phyloP scores from a whole-genome alignment of 441 rosid species.

The Populus trichocarpa region DNA sequence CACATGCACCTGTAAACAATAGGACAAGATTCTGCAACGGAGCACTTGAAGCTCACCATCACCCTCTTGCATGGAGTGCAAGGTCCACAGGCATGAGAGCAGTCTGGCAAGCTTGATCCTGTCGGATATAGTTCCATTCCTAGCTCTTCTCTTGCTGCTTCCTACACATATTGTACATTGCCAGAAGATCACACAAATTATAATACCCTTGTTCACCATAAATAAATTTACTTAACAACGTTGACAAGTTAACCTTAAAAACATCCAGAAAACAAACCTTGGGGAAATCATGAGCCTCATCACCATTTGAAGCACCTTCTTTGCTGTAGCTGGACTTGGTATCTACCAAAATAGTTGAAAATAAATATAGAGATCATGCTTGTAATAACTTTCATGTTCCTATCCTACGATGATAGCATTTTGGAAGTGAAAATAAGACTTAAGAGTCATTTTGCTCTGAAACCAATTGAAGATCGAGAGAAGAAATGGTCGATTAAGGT shows the following conservation, averaged over 20 bases:
- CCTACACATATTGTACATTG: slow-evolving; percentile 6
- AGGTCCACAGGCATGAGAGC: slow-evolving; percentile 87
- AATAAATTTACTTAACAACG: not conserved
- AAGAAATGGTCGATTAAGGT: not conserved
- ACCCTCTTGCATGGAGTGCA: slow-evolving; percentile 83
- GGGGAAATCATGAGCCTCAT: not conserved
- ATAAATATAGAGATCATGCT: no score
- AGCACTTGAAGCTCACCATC: slow-evolving; percentile 81
- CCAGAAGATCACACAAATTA: not conserved
- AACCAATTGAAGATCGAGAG: not conserved
- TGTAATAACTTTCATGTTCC: not conserved
- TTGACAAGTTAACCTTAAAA: not conserved
- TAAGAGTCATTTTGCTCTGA: no score
- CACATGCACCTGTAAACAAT: slow-evolving; percentile 90
- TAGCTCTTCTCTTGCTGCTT: slow-evolving; percentile 20
- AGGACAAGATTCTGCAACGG: slow-evolving; percentile 81
- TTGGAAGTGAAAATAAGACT: not conserved
- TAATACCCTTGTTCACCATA: not conserved
- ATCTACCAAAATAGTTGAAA: not conserved
- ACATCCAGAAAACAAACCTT: not conserved
- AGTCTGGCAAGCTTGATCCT: slow-evolving; percentile 80
- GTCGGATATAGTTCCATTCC: slow-evolving; percentile 52
- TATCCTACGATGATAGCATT: not conserved
- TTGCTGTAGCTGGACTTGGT: not conserved
- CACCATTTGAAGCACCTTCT: not conserved